These are phyloP conservation scores for Phytophthora pseudosyringae DNA, from an alignment of 352 stramenopile species.

Conservation along the genomic window DNA sequence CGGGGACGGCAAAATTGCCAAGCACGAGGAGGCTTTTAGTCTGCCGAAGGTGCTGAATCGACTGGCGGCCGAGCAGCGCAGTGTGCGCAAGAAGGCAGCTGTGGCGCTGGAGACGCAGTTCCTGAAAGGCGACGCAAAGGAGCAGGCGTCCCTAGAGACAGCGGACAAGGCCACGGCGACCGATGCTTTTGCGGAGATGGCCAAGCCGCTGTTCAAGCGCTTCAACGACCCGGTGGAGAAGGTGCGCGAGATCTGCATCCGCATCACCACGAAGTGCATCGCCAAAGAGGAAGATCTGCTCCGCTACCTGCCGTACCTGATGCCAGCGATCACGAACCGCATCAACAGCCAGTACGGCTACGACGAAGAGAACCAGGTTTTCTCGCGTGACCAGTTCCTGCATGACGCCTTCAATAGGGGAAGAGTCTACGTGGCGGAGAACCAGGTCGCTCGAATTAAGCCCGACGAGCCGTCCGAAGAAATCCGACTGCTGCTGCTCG, in stretches of 20 bases:
- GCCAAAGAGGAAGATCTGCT: constrained; percentile 61
- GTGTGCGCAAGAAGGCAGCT: constrained; percentile 69
- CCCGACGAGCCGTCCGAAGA: constrained; percentile 79
- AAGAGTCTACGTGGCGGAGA: constrained; percentile 60
- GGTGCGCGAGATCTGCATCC: constrained; percentile 75
- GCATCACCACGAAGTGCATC: constrained; percentile 56
- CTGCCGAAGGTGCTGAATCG: constrained; percentile 65
- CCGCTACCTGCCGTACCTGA: constrained; percentile 73
- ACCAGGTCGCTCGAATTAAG: constrained; percentile 47
- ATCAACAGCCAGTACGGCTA: constrained; percentile 71
- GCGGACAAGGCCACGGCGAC: neutral
- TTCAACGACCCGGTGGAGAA: constrained; percentile 87
- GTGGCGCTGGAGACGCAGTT: constrained; percentile 56
- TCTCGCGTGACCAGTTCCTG: constrained; percentile 70
- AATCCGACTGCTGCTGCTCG: constrained; percentile 68
- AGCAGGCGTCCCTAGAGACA: constrained; percentile 1
- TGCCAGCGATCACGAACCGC: constrained; percentile 71
- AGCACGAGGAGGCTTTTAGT: constrained; percentile 39
- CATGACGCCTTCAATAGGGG: constrained; percentile 81
- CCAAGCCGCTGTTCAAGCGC: constrained; percentile 81
- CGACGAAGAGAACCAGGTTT: constrained; percentile 80
- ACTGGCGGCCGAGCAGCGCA: constrained; percentile 53
- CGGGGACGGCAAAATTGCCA: neutral
- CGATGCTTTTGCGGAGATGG: constrained; percentile 51
- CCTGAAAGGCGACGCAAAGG: constrained; percentile 17